Evolutionary conservation across 371 early-diverging fungal species (phyloP).

Genomic region (Actinomortierella wolfii): DNA sequence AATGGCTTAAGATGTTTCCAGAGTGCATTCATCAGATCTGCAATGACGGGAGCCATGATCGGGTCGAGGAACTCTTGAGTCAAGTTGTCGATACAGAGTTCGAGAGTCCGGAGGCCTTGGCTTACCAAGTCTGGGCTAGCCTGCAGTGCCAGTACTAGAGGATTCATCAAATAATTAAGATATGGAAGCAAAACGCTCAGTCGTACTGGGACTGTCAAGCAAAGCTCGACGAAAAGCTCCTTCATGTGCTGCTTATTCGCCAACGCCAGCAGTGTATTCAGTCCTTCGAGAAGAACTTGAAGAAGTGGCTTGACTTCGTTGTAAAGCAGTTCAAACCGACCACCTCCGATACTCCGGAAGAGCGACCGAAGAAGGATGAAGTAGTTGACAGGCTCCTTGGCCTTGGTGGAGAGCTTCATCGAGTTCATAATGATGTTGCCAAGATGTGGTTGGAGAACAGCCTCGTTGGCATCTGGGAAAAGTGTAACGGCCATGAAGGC

Average conservation of each 20-base stretch:
- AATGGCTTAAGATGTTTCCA: slow-evolving; percentile 90
- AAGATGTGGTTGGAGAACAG: slow-evolving; percentile 88
- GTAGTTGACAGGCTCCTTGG: slow-evolving; percentile 89
- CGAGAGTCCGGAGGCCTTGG: slow-evolving; percentile 96
- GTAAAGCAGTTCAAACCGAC: slow-evolving; percentile 66
- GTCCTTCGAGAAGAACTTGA: slow-evolving; percentile 86
- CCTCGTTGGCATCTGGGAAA: slow-evolving; percentile 93
- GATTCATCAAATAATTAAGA: slow-evolving; percentile 93
- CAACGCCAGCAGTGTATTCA: slow-evolving; percentile 83
- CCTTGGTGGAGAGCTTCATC: slow-evolving; percentile 81
- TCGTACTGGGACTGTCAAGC: slow-evolving; percentile 96
- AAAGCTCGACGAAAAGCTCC: slow-evolving; percentile 87
- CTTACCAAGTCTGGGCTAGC: slow-evolving; percentile 91
- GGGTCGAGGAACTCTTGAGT: slow-evolving; percentile 97
- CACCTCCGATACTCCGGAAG: slow-evolving; percentile 85
- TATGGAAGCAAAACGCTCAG: slow-evolving; percentile 94
- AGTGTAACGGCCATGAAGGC: slow-evolving; percentile 93
- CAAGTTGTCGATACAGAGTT: slow-evolving; percentile 97
- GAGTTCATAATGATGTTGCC: slow-evolving; percentile 88
- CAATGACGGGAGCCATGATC: slow-evolving; percentile 91
- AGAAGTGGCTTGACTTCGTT: slow-evolving; percentile 94
- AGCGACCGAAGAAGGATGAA: slow-evolving; percentile 89
- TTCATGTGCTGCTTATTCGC: slow-evolving; percentile 86
- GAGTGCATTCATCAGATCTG: slow-evolving; percentile 90
- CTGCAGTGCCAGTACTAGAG: slow-evolving; percentile 92